Evolutionary conservation across 2,329 filamentous ascomycete species (phyloP), one percentile per base, ranked within the genome.

Genomic region (Chaetomium olivaceum): DNA sequence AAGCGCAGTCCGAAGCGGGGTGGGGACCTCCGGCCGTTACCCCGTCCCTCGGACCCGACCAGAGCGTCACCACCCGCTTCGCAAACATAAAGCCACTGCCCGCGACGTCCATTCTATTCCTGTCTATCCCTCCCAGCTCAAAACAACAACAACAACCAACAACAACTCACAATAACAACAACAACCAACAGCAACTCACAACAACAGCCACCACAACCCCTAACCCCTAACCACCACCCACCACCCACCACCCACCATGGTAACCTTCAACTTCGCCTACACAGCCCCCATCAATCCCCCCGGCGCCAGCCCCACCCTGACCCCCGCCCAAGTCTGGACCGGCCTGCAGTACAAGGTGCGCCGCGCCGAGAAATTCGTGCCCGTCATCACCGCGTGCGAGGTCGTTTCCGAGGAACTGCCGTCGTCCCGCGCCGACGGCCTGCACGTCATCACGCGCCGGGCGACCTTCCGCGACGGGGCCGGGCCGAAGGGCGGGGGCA

Each of bases 261-360:
- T 67, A 29, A 58, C 60, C 67, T 39, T 71, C 65, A 72, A 72
- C 64, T 55, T 74, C 58, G 72, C 68, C 62, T 74, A 73, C 67
- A 74, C 74, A 0, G 71, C 73, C 3, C 74, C 73, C 59, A 70
- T 74, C 68, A 76, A 76, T 70, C 72, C 68, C 4, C 64, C 73
- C 1, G 66, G 63, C 51, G 61, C 63, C n/a, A 55, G 61, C n/a
- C 71, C 71, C 8, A 27, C 65, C 55, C 68, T 75, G 14, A 74
- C 69, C 19, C 43, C 51, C 11, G 52, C 66, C 5, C 71, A 76
- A 60, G 69, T 76, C 64, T 76, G 74, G 74, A 67, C 66, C 39
- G 73, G 73, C 56, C 73, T 76, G 39, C 61, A 67, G 25, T 70
- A 68, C 68, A 76, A 76, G 56, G 69, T 76, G 59, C 72, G 70